A percentile compares a stretch with the other conserved stretches of the same genome.
Conservation (phyloP, 176 grass and related monocot species). For the Oryza rufipogon region DNA sequence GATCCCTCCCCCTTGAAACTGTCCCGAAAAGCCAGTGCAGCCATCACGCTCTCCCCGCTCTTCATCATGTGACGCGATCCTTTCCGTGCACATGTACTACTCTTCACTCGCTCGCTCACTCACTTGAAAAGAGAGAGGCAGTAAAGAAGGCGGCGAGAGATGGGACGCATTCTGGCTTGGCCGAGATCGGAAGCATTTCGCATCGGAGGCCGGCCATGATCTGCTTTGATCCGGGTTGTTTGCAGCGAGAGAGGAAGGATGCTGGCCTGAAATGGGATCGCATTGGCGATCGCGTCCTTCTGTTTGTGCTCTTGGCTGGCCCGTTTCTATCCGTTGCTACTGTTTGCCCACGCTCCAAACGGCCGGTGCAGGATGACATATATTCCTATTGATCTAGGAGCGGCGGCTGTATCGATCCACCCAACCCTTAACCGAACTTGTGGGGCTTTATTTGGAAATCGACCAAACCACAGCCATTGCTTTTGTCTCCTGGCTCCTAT, state of each 20-base stretch:
- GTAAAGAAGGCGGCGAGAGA: constrained; percentile 3
- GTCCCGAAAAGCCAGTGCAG: constrained; percentile 56
- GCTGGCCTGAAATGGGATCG: constrained; percentile 16
- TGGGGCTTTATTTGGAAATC: background rate
- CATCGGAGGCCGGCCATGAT: background rate
- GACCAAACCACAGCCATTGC: background rate
- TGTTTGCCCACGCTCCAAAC: constrained; percentile 5
- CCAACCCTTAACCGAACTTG: constrained; percentile 21
- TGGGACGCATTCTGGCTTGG: background rate
- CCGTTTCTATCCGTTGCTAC: background rate
- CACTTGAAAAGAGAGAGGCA: background rate
- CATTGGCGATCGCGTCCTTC: background rate
- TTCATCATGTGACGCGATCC: constrained; percentile 56
- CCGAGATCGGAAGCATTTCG: background rate
- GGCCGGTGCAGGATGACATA: background rate
- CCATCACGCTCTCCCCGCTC: constrained; percentile 40
- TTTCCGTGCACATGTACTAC: constrained; percentile 39
- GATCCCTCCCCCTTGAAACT: constrained; percentile 29
- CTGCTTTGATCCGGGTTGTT: background rate
- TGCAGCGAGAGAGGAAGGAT: background rate
- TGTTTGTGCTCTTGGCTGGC: background rate
- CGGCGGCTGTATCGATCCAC: background rate
- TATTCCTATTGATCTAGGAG: background rate
- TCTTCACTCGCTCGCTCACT: background rate
- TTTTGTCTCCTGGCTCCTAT: background rate